Evolutionary conservation across 306 rosid species (phyloP), one percentile per base, ranked within the genome.

Genomic region (Trichosanthes cucumerina): DNA sequence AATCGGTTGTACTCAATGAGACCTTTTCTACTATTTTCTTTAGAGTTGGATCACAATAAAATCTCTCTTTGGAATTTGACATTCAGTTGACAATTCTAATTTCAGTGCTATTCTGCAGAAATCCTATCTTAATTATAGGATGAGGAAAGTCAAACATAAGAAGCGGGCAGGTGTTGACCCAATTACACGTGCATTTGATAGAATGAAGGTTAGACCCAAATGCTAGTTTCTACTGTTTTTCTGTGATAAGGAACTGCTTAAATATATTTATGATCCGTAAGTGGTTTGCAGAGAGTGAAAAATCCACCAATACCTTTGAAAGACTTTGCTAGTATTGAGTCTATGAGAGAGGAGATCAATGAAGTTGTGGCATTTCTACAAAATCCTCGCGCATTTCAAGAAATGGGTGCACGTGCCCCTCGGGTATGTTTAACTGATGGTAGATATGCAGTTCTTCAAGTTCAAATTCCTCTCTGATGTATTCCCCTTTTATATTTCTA

Each of bases 341-440:
- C 97, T 64, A 94, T 92, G 96, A 91, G 85, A 86, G 98, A 94
- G 86, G 98, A 94, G 86, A 92, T 94, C 72, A 90, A 90, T 79
- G 98, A 94, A 87, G 96, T 94, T 82, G 97, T 94, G 80, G 84
- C 93, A 76, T 94, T 94, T 88, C 90, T 94, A 73, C 93, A 86
- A 84, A 94, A 94, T 86, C 97, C 98, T 43, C 80, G 78, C 69
- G 98, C 98, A 18, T 94, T 94, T 80, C 89, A 92, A 87, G 96
- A 94, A 80, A 94, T 94, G 95, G 98, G 98, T 82, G 98, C 97
- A 2, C 88, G 87, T 80, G 96, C 98, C 77, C 97, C 97, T 87
- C 93, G 97, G 89, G 98, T 94, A 92, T 72, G 93, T 81, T 84
- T 26, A 34, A 73, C 26, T 14, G 60, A 73, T 73, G 54, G 41